Conservation (phyloP, 1,139 yeast genomes). For the Candida pseudoviswanathii region DNA sequence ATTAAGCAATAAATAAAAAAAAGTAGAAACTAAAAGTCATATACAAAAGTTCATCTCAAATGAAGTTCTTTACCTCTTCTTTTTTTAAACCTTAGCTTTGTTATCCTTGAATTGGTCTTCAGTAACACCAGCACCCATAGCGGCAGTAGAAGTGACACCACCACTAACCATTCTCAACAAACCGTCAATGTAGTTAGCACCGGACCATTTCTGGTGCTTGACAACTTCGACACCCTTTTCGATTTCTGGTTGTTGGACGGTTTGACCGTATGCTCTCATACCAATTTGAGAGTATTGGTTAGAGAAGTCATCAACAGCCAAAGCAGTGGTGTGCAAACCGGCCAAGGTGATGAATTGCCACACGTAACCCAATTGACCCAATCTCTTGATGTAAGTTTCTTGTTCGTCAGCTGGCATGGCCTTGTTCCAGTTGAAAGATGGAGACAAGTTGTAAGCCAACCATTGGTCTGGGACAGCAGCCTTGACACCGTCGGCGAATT, state of each 20-base stretch:
- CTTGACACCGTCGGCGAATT: slow-evolving; percentile 90
- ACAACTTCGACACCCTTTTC: slow-evolving; percentile 91
- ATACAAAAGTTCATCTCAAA: slow-evolving; percentile 2
- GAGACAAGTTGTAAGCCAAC: slow-evolving; percentile 95
- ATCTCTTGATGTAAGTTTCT: slow-evolving; percentile 85
- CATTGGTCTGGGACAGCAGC: slow-evolving; percentile 83
- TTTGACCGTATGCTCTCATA: slow-evolving; percentile 93
- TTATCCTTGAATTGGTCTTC: slow-evolving; percentile 84
- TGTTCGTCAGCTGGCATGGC: slow-evolving; percentile 91
- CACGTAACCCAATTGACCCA: slow-evolving; percentile 87
- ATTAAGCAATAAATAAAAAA: not conserved
- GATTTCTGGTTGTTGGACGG: slow-evolving; percentile 86
- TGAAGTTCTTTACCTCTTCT: slow-evolving; percentile 1
- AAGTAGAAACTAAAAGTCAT: slow-evolving; percentile 1
- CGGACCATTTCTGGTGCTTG: slow-evolving; percentile 99
- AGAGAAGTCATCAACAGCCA: slow-evolving; percentile 86
- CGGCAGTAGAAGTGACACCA: slow-evolving; percentile 94
- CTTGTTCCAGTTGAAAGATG: slow-evolving; percentile 96
- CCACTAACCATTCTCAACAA: slow-evolving; percentile 89
- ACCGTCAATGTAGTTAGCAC: slow-evolving; percentile 95
- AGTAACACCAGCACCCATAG: slow-evolving; percentile 98
- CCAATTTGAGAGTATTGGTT: slow-evolving; percentile 78
- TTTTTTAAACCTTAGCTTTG: slow-evolving; percentile 7
- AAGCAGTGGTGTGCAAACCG: slow-evolving; percentile 94
- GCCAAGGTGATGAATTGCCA: slow-evolving; percentile 99